phyloP scores from a whole-genome alignment of 805 yeast genomes.

The Cephaloascus fragrans region DNA sequence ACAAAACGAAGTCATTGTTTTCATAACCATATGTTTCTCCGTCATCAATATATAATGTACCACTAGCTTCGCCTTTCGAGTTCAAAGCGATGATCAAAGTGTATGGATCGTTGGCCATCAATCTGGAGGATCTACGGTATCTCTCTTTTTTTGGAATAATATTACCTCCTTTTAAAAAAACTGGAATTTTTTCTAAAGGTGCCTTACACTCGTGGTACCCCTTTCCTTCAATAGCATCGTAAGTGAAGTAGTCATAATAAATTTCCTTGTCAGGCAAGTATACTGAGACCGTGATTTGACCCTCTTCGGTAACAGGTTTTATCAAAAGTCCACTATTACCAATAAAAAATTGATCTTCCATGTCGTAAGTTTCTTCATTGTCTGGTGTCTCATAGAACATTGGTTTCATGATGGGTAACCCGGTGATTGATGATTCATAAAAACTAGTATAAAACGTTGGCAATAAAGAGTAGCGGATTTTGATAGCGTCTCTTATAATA shows the following conservation, averaged over 20 bases:
- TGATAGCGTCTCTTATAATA: slow-evolving; percentile 59
- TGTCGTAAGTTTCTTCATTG: slow-evolving; percentile 34
- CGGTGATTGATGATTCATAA: slow-evolving; percentile 46
- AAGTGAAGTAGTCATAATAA: slow-evolving; percentile 45
- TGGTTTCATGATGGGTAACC: slow-evolving; percentile 67
- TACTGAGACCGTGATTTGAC: slow-evolving; percentile 26
- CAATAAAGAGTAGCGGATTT: slow-evolving; percentile 62
- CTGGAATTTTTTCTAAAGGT: slow-evolving; percentile 56
- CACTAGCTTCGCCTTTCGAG: slow-evolving; percentile 38
- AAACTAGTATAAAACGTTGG: slow-evolving; percentile 80
- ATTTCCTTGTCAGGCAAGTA: slow-evolving; percentile 45
- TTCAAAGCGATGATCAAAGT: slow-evolving; percentile 58
- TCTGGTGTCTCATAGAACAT: slow-evolving; percentile 48
- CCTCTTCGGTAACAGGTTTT: slow-evolving; percentile 67
- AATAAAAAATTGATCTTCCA: slow-evolving; percentile 79
- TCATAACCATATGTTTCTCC: slow-evolving; percentile 60
- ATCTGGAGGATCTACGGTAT: slow-evolving; percentile 67
- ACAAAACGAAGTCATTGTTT: slow-evolving; percentile 37
- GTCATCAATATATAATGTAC: slow-evolving; percentile 72
- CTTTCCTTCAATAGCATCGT: slow-evolving; percentile 16
- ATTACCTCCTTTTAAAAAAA: slow-evolving; percentile 70
- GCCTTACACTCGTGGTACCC: slow-evolving; percentile 32
- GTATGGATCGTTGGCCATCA: slow-evolving; percentile 75
- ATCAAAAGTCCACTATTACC: slow-evolving; percentile 66
- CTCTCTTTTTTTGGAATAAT: slow-evolving; percentile 61